These are phyloP conservation scores for Fonsecaea multimorphosa DNA, from an alignment of 2,329 filamentous ascomycete species.

Conservation along the genomic window DNA sequence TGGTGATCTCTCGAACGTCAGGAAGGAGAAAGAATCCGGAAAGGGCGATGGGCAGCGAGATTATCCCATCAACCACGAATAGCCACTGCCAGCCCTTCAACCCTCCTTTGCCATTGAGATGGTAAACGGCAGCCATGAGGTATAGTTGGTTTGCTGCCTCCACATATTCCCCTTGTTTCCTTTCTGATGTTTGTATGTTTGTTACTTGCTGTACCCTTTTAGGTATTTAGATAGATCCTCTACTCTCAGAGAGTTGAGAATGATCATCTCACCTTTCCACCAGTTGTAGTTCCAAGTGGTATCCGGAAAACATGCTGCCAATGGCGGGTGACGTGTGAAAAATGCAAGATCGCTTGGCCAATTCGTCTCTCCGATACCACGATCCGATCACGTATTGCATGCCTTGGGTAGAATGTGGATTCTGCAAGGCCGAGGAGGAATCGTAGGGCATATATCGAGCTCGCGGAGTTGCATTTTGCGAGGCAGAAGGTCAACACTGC, in stretches of 20 bases:
- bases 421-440: constrained; percentile 49
- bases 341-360: constrained; percentile 60
- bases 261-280: too few relatives aligned
- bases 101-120: constrained; percentile 56
- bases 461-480: constrained; percentile 51
- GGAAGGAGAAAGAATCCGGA: constrained; percentile 54
- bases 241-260: too few relatives aligned
- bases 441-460: constrained; percentile 40
- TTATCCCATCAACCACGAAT: constrained; percentile 49
- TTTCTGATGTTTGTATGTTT: too few relatives aligned
- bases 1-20: constrained; percentile 51
- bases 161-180: too few relatives aligned
- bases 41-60: constrained; percentile 53
- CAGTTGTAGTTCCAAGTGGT: too few relatives aligned
- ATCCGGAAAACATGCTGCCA: constrained; percentile 55
- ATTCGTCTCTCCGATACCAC: constrained; percentile 54
- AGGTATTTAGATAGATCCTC: too few relatives aligned
- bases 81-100: constrained; percentile 54
- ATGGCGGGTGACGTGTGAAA: constrained; percentile 58
- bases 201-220: too few relatives aligned
- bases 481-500: constrained; percentile 64
- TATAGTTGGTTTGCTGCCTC: too few relatives aligned
- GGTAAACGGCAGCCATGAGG: constrained; percentile 61
- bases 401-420: constrained; percentile 59
- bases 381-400: constrained; percentile 60